phyloP scores from a whole-genome alignment of 768 basidiomycete species.

The Candolleomyces eurysporus region DNA sequence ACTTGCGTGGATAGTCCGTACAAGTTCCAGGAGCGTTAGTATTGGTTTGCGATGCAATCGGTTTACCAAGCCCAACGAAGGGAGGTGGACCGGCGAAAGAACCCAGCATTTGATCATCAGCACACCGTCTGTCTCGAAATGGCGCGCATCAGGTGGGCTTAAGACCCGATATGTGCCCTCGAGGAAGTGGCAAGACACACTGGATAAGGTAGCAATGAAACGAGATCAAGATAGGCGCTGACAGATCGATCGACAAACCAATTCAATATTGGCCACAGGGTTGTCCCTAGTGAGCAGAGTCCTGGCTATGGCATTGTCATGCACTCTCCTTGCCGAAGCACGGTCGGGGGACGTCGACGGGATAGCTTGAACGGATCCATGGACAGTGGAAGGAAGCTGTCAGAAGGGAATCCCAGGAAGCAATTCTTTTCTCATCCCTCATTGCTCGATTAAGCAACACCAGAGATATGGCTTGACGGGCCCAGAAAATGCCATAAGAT shows the following conservation, averaged over 20 bases:
- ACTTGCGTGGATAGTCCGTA: neutral
- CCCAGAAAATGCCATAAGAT: neutral
- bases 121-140: neutral
- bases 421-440: neutral
- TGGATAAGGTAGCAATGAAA: neutral
- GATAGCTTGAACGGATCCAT: neutral
- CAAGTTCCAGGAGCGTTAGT: neutral
- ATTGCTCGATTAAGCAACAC: neutral
- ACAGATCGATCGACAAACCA: neutral
- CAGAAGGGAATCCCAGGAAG: neutral
- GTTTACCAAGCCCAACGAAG: neutral
- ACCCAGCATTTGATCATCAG: constrained; percentile 4
- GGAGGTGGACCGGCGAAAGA: constrained; percentile 6
- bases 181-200: neutral
- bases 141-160: neutral
- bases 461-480: neutral
- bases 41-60: neutral
- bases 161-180: neutral
- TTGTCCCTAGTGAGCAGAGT: neutral
- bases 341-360: neutral
- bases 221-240: neutral
- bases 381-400: neutral
- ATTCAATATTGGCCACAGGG: neutral
- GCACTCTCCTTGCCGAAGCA: neutral
- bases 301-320: neutral